Conservation (phyloP, 2,329 filamentous ascomycete species). For the Leptosphaerulina australis region DNA sequence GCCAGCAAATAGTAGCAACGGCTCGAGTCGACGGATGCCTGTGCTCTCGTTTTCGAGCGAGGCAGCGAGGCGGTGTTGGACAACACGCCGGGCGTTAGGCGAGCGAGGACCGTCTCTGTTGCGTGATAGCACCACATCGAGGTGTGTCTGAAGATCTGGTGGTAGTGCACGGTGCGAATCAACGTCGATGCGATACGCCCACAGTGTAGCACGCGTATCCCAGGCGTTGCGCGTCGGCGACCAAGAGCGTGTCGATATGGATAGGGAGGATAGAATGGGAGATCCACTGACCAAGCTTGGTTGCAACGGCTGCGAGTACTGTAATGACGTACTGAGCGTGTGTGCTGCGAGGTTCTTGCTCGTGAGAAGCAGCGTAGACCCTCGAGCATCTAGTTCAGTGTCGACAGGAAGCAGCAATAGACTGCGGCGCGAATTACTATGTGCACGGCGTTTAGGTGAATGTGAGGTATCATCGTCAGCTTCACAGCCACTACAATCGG, state of each 20-base stretch:
- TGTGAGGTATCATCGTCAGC: not conserved
- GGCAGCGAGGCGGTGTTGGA: constrained; percentile 14
- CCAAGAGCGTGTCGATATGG: constrained; percentile 13
- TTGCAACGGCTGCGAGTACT: not conserved
- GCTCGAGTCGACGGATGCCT: constrained; percentile 12
- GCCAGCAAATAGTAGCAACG: constrained; percentile 16
- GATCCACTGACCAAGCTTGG: not conserved
- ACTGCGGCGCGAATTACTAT: not conserved
- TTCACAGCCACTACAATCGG: not conserved
- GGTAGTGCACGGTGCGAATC: constrained; percentile 3
- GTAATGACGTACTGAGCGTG: not conserved
- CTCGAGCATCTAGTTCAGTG: not conserved
- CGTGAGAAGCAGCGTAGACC: not conserved
- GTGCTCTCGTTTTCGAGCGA: constrained; percentile 20
- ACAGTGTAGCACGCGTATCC: constrained; percentile 10
- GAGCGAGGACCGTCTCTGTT: constrained; percentile 13
- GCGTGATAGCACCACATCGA: constrained; percentile 10
- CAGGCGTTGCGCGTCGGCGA: constrained; percentile 14
- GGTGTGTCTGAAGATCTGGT: constrained; percentile 1
- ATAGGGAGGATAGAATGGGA: not conserved
- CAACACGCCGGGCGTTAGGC: constrained; percentile 15
- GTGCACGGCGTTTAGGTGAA: not conserved
- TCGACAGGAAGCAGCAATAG: not conserved
- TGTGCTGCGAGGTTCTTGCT: not conserved
- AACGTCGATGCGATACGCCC: constrained; percentile 8